Evolutionary conservation across 1,139 yeast genomes (phyloP).

Genomic region (Scheffersomyces illinoinensis): DNA sequence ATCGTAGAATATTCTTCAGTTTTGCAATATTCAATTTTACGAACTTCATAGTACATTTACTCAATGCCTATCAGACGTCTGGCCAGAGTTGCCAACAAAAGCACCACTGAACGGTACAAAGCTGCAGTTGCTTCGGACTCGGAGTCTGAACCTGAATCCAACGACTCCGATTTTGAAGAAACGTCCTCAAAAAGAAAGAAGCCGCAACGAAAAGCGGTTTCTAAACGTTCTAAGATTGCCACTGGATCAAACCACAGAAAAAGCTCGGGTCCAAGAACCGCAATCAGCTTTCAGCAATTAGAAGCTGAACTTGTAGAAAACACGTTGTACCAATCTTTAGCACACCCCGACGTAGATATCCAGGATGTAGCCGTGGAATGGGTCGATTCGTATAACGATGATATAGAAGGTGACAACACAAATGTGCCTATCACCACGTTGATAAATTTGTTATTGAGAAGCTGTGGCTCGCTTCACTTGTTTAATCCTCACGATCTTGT

Average conservation of each 20-base stretch:
- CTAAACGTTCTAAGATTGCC: constrained; percentile 1
- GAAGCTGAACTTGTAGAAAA: constrained; percentile 33
- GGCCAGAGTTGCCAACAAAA: neutral
- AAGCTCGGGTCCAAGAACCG: neutral
- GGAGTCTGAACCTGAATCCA: constrained; percentile 6
- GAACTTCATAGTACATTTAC: neutral
- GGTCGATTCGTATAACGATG: constrained; percentile 52
- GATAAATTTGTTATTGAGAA: constrained; percentile 66
- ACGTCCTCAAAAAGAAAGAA: neutral
- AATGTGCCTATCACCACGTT: constrained; percentile 55
- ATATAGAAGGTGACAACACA: constrained; percentile 41
- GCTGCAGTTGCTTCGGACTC: constrained; percentile 4
- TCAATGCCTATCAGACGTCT: neutral
- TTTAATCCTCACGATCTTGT: constrained; percentile 77
- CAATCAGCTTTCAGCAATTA: constrained; percentile 11
- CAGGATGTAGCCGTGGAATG: constrained; percentile 68
- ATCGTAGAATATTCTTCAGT: neutral
- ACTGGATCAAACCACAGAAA: constrained; percentile 2
- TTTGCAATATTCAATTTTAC: neutral
- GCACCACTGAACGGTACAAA: neutral
- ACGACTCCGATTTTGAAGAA: constrained; percentile 7
- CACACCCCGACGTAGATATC: constrained; percentile 49
- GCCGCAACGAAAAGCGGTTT: constrained; percentile 2
- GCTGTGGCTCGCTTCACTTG: constrained; percentile 66
- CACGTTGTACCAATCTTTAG: constrained; percentile 53